Base-by-base conservation (phyloP, 2,329 filamentous ascomycete species). In the Aureobasidium lini region DNA sequence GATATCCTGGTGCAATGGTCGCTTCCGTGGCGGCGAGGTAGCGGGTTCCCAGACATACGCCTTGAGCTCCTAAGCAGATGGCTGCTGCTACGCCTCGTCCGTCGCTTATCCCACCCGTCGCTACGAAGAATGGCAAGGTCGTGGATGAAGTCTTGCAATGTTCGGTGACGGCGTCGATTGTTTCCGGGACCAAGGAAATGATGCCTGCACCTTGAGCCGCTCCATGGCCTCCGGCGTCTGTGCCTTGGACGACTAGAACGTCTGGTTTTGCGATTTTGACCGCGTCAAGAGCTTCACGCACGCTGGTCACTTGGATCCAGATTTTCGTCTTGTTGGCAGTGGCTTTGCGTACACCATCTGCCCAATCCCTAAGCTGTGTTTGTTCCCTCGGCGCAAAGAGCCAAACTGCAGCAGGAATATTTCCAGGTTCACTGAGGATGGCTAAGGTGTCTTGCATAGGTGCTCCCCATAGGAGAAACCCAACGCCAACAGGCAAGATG, bases 161-260 rank as follows among this genome's bases (percentile, higher is more conserved):
- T 2, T 59, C 53, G 6, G 60, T 49, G 15, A 85, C 64, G 60
- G 79, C 73, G 59, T 78, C 77, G 42, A 67, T 68, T 11, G 84
- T 76, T 70, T 87, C 84, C 0, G 83, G 83, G 40, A 87, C 69
- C 5, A 87, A 68, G 1, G 77, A 75, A 4, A 86, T 70, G 3
- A 87, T 72, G 6, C 84, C 77, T 1, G 80, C 78, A 2, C 81
- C 83, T 31, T 72, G 70, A 1, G 75, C 76, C 52, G 80, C 80
- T 61, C 85, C 84, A 67, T 87, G 85, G 0, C 85, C 85, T 4
- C 84, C 85, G 0, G 84, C 84, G 69, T 87, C 85, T 3, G 76
- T 75, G 2, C 85, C 84, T 68, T 87, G 85, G 2, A 82, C 75
- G 6, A 86, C 81, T 1, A 88, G 62, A 9, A 81, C 81, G 66